Base-by-base conservation (phyloP, 2,329 filamentous ascomycete species). In the Monosporascus sp. region DNA sequence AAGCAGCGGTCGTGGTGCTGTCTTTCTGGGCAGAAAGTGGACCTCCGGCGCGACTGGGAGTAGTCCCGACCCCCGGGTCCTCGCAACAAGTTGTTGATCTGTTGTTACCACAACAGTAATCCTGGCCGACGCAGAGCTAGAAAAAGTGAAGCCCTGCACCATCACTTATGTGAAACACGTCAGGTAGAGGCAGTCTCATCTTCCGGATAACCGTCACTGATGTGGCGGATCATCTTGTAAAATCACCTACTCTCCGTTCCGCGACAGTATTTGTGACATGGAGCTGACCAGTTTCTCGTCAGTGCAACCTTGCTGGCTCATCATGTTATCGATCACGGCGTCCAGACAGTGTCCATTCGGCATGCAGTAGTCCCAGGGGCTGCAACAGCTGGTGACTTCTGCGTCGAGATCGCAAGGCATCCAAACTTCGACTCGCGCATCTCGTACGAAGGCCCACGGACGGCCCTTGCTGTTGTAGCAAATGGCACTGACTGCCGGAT, bases 291-390 rank as follows among this genome's bases (percentile, higher is more conserved):
- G 45, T 53, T 53, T 48, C 26, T 52, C 57, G 49, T 63, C 60
- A 11, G 63, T 66, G 52, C 65, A 68, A 24, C 63, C 64, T 51
- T 68, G 65, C 24, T 63, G 62, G 16, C 60, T 64, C 53, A 65
- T 61, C 52, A 63, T 58, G 48, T 64, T 65, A 48, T 61, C 61
- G 16, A 55, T 58, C 3, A 38, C 57, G 11, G 63, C 57, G 43
- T 65, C 61, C 17, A 68, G 54, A 37, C 64, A 68, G 35, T 67
- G 60, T n/a, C 64, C 64, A 50, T 68, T 68, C 37, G 60, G 60
- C 24, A 67, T 58, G 46, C 64, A 66, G 37, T 56, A 55, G 54
- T 67, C 64, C 43, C 22, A 46, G 44, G 43, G 56, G 37, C 55
- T 56, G 52, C 65, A 68, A 54, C 64, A 68, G 38, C 59, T 58